Evolutionary conservation across 805 yeast genomes (phyloP), one percentile per base, ranked within the genome.

Genomic region (Ogataea philodendri): DNA sequence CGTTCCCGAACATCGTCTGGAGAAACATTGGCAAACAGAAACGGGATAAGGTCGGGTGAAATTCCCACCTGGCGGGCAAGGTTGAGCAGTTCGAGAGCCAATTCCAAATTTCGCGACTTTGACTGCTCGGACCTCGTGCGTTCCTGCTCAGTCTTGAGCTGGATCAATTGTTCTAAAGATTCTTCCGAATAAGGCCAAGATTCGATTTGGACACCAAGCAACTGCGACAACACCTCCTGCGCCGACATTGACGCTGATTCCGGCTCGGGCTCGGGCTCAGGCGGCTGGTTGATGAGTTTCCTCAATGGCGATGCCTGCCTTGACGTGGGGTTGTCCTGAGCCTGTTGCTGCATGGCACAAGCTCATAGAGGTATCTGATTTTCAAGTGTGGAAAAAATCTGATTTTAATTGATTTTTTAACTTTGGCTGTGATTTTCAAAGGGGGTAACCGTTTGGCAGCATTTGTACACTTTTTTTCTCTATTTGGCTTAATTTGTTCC

Each of bases 131-230:
- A 70, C 37, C 52, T 60, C 4, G 72, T 61, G 36, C 55, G 59
- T 37, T 69, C 76, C 45, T 70, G 70, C 40, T 69, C 73, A 2
- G 57, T 55, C 45, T 61, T 61, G 22, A 65, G 55, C 19, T 49
- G 46, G 10, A 71, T 45, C 30, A 69, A 45, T 18, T 61, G 66
- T 24, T 59, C 50, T 16, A 70, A 47, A 2, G 70, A 56, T 15
- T 65, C 67, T 13, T 54, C 48, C 10, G 51, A 54, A 35, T 55
- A 63, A 3, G 67, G 65, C 62, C 63, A 56, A 11, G 45, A 37
- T 11, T 35, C 30, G 10, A 44, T 8, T 6, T 21, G 32, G 17
- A 40, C 33, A 11, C 48, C 51, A 9, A 42, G 36, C 15, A 42
- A 11, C 15, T 38, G 37, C 3, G 45, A 33, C 15, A 46, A 27